Evolutionary conservation across 768 basidiomycete genomes (phyloP).

Genomic region (Vishniacozyma victoriae): DNA sequence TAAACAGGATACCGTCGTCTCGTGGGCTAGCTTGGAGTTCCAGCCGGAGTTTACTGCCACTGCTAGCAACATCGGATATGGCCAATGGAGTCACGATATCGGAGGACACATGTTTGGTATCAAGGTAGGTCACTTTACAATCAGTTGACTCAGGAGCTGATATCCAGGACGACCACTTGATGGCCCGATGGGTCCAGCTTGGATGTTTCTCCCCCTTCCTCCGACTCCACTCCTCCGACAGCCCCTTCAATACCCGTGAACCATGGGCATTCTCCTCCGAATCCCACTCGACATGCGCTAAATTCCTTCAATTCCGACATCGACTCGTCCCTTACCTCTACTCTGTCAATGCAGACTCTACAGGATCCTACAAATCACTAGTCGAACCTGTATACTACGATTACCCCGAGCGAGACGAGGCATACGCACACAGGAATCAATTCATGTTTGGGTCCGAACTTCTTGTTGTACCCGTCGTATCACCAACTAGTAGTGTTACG

Average conservation of each 20-base stretch:
- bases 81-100: too few relatives aligned
- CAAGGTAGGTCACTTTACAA: too few relatives aligned
- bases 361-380: slow-evolving; percentile 4
- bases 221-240: slow-evolving; percentile 24
- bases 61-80: too few relatives aligned
- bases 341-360: slow-evolving; percentile 6
- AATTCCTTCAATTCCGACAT: slow-evolving; percentile 17
- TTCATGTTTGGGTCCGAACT: slow-evolving; percentile 25
- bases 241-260: slow-evolving; percentile 29
- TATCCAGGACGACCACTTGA: too few relatives aligned
- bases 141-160: too few relatives aligned
- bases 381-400: slow-evolving; percentile 28
- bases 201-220: too few relatives aligned
- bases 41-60: too few relatives aligned
- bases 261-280: slow-evolving; percentile 19
- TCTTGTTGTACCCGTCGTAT: slow-evolving; percentile 17
- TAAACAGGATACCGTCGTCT: too few relatives aligned
- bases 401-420: slow-evolving; percentile 10
- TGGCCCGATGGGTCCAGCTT: too few relatives aligned
- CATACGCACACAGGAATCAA: slow-evolving; percentile 21
- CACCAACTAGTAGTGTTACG: slow-evolving; percentile 8
- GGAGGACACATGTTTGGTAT: too few relatives aligned
- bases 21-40: too few relatives aligned
- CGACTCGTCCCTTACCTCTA: slow-evolving; percentile 25
- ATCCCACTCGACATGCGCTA: slow-evolving; percentile 7